These are phyloP conservation scores for Cryptosporidium muris DNA, from an alignment of 169 alveolate species.

Conservation along the genomic window DNA sequence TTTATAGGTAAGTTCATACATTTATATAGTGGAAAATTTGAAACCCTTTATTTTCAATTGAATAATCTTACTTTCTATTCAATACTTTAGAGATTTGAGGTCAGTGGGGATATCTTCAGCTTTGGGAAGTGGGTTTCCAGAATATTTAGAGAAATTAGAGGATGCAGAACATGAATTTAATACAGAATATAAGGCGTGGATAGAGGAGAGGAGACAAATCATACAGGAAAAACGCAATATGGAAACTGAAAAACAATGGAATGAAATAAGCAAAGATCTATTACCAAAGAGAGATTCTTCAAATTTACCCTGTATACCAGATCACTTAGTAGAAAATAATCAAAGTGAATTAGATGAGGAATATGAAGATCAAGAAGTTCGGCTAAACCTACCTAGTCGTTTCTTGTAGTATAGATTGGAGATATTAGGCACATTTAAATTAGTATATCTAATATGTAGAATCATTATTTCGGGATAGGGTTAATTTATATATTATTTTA, in stretches of 20 bases:
- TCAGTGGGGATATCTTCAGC: constrained; percentile 85
- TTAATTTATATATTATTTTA: too few species aligned
- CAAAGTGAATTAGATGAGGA: constrained; percentile 16
- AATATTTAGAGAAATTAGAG: constrained; percentile 76
- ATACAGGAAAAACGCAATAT: constrained; percentile 72
- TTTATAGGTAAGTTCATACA: constrained; percentile 79
- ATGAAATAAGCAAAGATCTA: constrained; percentile 50
- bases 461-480: background rate
- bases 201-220: constrained; percentile 73
- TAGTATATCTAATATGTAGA: background rate
- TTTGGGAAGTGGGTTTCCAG: constrained; percentile 87
- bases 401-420: background rate
- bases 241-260: constrained; percentile 73
- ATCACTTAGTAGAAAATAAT: constrained; percentile 29
- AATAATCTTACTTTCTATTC: constrained; percentile 52
- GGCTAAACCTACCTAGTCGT: background rate
- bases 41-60: constrained; percentile 49
- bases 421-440: constrained; percentile 34
- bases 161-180: constrained; percentile 79
- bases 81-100: constrained; percentile 53
- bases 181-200: constrained; percentile 71
- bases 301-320: constrained; percentile 41
- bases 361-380: constrained; percentile 26
- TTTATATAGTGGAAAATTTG: background rate
- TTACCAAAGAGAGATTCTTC: background rate